Evolutionary conservation across 1,284 basidiomycete species (phyloP).

Genomic region (Cryptococcus hybrid): DNA sequence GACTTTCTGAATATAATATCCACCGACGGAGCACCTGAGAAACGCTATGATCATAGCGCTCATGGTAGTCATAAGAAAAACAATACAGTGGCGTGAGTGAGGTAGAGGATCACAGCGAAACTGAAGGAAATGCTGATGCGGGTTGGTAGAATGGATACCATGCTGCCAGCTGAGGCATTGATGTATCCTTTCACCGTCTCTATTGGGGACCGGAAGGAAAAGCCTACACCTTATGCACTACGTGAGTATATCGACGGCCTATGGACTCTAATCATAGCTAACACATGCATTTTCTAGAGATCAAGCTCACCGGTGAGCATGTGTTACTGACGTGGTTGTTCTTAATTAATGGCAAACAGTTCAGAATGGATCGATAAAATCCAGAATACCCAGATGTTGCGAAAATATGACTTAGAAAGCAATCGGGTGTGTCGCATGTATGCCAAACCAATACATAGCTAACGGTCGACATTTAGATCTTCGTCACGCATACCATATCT

Average conservation of each 20-base stretch:
- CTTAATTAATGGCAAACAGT: constrained; percentile 9
- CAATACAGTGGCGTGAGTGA: too few species aligned
- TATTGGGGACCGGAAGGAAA: constrained; percentile 15
- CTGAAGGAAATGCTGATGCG: too few species aligned
- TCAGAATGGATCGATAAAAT: constrained; percentile 36
- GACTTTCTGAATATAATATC: constrained; percentile 29
- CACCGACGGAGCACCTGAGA: constrained; percentile 31
- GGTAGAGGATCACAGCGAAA: too few species aligned
- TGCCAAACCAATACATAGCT: background rate
- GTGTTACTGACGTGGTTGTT: background rate
- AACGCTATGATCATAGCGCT: constrained; percentile 25
- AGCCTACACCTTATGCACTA: constrained; percentile 34
- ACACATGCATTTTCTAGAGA: too few species aligned
- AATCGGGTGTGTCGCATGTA: constrained; percentile 23
- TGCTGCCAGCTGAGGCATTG: constrained; percentile 26
- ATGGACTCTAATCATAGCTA: background rate
- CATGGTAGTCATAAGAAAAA: too few species aligned
- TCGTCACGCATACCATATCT: constrained; percentile 25
- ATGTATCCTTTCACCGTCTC: constrained; percentile 40
- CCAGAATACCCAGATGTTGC: constrained; percentile 28
- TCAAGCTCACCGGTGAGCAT: too few species aligned
- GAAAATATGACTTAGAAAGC: constrained; percentile 33
- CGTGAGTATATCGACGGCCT: constrained; percentile 12
- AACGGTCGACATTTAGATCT: constrained; percentile 13
- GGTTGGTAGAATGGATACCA: constrained; percentile 14